A percentile compares a stretch with the other conserved stretches of the same genome.
Evolutionary conservation across 345 rosid species (phyloP).

Genomic region (Citrus maxima): DNA sequence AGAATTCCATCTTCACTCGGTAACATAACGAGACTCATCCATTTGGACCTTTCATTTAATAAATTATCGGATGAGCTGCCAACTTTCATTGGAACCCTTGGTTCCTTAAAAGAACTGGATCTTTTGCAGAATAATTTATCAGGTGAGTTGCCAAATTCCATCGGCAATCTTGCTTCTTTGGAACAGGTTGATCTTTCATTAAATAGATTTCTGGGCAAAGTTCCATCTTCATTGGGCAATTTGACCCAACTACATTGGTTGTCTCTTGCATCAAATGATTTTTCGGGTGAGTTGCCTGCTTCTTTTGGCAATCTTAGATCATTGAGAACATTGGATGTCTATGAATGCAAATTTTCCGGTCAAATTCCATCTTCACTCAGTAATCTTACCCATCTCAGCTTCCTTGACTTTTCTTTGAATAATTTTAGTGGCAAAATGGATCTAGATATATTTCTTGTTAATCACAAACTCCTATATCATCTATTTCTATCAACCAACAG

Average conservation of each 20-base stretch:
- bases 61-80: background rate
- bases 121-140: no score
- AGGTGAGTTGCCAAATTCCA: no score
- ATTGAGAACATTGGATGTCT: background rate
- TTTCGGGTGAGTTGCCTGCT: conserved; percentile 10
- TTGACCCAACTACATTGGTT: background rate
- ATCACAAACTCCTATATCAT: background rate
- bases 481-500: background rate
- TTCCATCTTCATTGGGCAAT: background rate
- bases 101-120: background rate
- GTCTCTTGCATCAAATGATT: background rate
- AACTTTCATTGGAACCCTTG: background rate
- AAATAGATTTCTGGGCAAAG: background rate
- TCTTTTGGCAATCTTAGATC: background rate
- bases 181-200: no score
- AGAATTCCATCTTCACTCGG: background rate
- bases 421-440: background rate
- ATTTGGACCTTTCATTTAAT: background rate
- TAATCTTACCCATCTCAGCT: no score
- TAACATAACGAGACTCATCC: no score
- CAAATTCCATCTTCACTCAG: background rate
- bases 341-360: background rate
- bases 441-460: background rate
- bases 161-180: no score
- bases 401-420: background rate